Percentiles rank a stretch among this genome's conserved stretches.
Evolutionary conservation across 768 basidiomycete genomes (phyloP).

Genomic region (Cystofilobasidium ferigula): DNA sequence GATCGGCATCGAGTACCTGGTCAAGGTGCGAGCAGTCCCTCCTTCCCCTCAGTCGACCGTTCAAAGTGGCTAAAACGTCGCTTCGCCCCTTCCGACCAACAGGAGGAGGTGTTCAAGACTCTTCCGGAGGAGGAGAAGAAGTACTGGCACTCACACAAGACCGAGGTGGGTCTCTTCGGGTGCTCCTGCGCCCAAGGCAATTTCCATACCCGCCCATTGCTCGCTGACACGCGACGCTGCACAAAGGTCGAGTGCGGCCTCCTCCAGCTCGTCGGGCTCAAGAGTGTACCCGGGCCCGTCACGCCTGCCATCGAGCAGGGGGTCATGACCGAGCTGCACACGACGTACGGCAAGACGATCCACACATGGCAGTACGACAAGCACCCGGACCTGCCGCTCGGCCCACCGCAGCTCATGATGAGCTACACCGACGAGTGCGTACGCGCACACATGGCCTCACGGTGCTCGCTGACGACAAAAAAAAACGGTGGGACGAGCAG

Average conservation of each 20-base stretch:
- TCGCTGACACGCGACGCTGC: no score
- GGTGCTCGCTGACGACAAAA: conserved; percentile 34
- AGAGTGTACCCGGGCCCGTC: conserved; percentile 1
- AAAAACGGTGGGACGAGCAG: no score
- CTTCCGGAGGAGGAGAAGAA: conserved; percentile 11
- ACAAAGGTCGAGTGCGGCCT: conserved; percentile 7
- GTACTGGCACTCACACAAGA: conserved; percentile 10
- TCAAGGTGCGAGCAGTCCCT: not conserved
- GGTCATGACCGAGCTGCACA: conserved; percentile 43
- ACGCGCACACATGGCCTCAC: conserved; percentile 35
- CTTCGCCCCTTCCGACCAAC: no score
- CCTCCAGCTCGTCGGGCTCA: not conserved
- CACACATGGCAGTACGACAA: conserved; percentile 38
- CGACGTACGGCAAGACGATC: conserved; percentile 45
- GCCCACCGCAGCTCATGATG: conserved; percentile 46
- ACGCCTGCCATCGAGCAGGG: conserved; percentile 5
- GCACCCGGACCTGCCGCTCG: conserved; percentile 42
- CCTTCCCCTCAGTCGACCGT: no score
- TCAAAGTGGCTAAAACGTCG: no score
- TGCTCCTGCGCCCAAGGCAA: no score
- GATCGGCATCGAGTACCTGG: not conserved
- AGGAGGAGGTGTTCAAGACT: conserved; percentile 4
- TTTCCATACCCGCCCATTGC: no score
- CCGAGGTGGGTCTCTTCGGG: no score
- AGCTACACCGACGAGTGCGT: conserved; percentile 39